Evolutionary conservation across 106 monocot species (phyloP), one percentile per base, ranked within the genome.

Genomic region (Allium cepa): DNA sequence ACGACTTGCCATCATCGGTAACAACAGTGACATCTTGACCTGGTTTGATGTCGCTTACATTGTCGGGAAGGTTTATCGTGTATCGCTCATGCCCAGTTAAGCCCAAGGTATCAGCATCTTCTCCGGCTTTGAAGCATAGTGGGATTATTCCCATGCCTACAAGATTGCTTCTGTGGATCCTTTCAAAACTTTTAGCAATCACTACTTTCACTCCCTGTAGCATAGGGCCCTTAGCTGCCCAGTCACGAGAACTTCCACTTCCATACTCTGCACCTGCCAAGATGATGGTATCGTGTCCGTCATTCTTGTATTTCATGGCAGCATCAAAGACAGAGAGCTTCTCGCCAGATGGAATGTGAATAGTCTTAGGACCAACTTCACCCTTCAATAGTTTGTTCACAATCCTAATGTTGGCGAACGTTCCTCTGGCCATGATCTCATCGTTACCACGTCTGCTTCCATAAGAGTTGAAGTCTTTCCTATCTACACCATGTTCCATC

Each of bases 191-290:
- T 71, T 86, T 86, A 9, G 86, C 75, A 46, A 86, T 86, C 28
- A 86, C 86, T 16, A 82, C 82, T 50, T 86, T 86, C 26, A 86
- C 86, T 26, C 86, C 86, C 86, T 86, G 53, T 0, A 90, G 60
- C 86, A 81, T 90, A n/a, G 90, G 85, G 8, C 90, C 90, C 49
- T 90, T 90, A 8, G 90, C 90, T 65, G 85, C 90, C 82, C 80
- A 90, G 64, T 90, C 90, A 15, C 90, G 80, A 28, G 90, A 90
- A 28, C 90, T 90, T n/a, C 90, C 90, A 72, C 85, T 90, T 10
- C 90, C 85, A 58, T 90, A 90, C 60, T 90, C 90, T 2, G 85
- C 85, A 55, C 90, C 90, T 50, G 85, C 90, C 56, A 90, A 70
- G 51, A 90, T 72, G 55, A 90, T 51, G 12, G 83, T 90, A 52